Conservation (phyloP, 208 protist genomes). For the Acanthamoeba lenticulata region DNA sequence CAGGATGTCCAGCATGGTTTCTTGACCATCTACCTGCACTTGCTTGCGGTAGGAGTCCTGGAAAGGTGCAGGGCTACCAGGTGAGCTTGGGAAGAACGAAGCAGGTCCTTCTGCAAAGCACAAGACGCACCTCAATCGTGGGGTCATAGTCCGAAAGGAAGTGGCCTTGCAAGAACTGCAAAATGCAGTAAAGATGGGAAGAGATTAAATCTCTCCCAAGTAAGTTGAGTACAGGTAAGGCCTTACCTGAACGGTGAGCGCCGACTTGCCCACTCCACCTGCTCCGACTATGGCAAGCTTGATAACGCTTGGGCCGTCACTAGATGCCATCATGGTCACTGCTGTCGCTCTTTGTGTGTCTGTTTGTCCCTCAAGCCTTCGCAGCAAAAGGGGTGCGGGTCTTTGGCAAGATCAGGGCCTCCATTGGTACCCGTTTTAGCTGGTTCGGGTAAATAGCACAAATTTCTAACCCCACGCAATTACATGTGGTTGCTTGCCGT, state of each 20-base stretch:
- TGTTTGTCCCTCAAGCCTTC: too few species aligned
- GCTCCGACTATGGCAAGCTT: background rate
- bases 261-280: background rate
- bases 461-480: too few species aligned
- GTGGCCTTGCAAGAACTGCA: background rate
- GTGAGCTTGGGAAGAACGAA: background rate
- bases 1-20: slow-evolving; percentile 86
- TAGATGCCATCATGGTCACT: background rate
- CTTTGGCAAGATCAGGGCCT: too few species aligned
- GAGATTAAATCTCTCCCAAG: background rate
- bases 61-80: background rate
- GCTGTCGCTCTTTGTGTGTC: background rate
- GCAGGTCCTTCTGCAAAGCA: too few species aligned
- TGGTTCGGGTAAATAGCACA: too few species aligned
- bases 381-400: too few species aligned
- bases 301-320: background rate
- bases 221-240: too few species aligned
- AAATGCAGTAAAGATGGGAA: background rate
- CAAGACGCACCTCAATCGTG: background rate
- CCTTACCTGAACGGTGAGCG: background rate
- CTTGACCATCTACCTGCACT: slow-evolving; percentile 85
- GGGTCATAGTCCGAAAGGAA: background rate
- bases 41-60: slow-evolving; percentile 75
- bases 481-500: too few species aligned
- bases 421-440: too few species aligned